These are phyloP conservation scores for Penstemon barbatus DNA, from an alignment of 257 asterid genomes.

Conservation along the genomic window DNA sequence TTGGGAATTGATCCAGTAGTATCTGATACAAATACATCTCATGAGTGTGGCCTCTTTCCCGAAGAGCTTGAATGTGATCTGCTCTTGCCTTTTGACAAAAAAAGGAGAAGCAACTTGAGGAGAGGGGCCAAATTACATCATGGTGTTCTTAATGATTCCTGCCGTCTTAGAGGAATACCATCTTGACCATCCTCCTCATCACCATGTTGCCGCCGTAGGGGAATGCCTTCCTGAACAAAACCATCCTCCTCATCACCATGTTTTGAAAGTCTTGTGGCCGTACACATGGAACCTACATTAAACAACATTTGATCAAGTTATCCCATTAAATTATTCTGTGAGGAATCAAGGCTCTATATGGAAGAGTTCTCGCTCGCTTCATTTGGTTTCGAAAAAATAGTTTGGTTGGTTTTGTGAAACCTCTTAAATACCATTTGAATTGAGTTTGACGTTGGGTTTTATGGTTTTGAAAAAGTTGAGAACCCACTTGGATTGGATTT, in stretches of 20 bases:
- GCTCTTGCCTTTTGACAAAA: constrained; percentile 31
- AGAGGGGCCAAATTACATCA: constrained; percentile 27
- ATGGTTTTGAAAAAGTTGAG: too few species aligned
- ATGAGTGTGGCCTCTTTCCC: constrained; percentile 41
- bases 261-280: constrained; percentile 47
- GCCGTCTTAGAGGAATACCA: constrained; percentile 80
- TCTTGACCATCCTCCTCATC: constrained; percentile 67
- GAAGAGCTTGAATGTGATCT: constrained; percentile 20
- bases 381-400: too few species aligned
- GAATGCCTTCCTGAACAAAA: constrained; percentile 77
- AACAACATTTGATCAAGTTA: background rate
- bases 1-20: constrained; percentile 20
- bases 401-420: too few species aligned
- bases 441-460: too few species aligned
- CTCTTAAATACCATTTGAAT: too few species aligned
- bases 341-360: too few species aligned
- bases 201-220: constrained; percentile 64
- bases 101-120: constrained; percentile 15
- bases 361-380: too few species aligned
- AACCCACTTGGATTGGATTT: too few species aligned
- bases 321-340: too few species aligned
- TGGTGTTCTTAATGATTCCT: constrained; percentile 58
- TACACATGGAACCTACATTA: constrained; percentile 42
- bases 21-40: constrained; percentile 38
- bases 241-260: constrained; percentile 63